These are phyloP conservation scores for Panaeolus cyanescens DNA, from an alignment of 768 basidiomycete genomes.

Conservation along the genomic window DNA sequence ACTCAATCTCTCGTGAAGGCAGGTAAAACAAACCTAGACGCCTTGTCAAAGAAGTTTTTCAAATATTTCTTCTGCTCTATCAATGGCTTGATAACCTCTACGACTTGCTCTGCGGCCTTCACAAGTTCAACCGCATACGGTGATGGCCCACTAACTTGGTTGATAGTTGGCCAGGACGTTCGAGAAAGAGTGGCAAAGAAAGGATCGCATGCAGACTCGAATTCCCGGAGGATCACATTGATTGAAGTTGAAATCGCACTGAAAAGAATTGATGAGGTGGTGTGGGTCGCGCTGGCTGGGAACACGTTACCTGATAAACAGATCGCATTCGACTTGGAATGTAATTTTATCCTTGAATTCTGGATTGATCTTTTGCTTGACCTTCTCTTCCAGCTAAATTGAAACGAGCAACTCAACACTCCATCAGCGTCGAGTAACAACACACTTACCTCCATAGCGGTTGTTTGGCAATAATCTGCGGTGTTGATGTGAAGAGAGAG, in stretches of 20 bases:
- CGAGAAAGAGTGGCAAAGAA: constrained; percentile 77
- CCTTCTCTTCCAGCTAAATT: constrained; percentile 85
- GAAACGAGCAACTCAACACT: background rate
- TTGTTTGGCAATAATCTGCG: constrained; percentile 94
- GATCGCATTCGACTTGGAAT: constrained; percentile 82
- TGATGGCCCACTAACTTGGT: constrained; percentile 87
- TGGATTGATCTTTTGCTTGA: constrained; percentile 77
- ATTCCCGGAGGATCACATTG: constrained; percentile 74
- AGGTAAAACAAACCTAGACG: constrained; percentile 67
- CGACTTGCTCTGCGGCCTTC: constrained; percentile 71
- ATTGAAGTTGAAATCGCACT: constrained; percentile 89
- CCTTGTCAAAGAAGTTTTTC: constrained; percentile 92
- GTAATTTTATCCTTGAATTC: constrained; percentile 79
- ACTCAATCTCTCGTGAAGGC: background rate
- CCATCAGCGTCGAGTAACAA: background rate
- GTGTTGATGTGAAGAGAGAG: constrained; percentile 94
- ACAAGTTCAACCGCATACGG: constrained; percentile 79
- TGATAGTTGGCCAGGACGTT: constrained; percentile 75
- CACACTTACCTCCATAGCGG: constrained; percentile 73
- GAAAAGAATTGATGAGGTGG: background rate
- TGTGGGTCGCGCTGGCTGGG: background rate
- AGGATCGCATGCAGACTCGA: constrained; percentile 83
- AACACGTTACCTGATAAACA: constrained; percentile 77
- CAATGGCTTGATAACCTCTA: constrained; percentile 74
- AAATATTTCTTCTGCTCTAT: constrained; percentile 96